Conservation (phyloP, 2,329 filamentous ascomycete species). For the Epichloe gansuensis region DNA sequence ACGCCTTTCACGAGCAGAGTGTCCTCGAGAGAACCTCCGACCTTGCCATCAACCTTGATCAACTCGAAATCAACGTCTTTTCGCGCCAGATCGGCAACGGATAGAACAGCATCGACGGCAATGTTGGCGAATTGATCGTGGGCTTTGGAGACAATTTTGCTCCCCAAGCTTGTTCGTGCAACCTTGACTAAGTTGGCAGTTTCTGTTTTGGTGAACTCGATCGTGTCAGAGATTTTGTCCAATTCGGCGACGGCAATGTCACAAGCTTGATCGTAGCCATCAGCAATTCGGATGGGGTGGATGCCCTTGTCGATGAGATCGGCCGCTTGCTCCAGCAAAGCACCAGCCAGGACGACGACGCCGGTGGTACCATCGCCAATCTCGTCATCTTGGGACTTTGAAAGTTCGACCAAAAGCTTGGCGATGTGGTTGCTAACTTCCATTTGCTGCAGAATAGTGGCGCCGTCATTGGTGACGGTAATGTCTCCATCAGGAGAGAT, state of each 20-base stretch:
- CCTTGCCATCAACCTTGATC: constrained; percentile 98
- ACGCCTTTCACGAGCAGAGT: constrained; percentile 92
- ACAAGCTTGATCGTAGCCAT: constrained; percentile 95
- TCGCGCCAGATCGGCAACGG: constrained; percentile 87
- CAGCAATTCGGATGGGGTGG: constrained; percentile 94
- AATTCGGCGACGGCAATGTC: constrained; percentile 90
- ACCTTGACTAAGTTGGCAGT: constrained; percentile 86
- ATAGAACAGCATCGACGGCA: constrained; percentile 90
- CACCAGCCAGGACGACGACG: constrained; percentile 89
- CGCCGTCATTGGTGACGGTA: constrained; percentile 97
- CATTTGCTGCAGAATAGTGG: constrained; percentile 96
- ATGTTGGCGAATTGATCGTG: constrained; percentile 98
- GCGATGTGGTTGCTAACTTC: constrained; percentile 98
- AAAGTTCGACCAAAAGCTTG: constrained; percentile 90
- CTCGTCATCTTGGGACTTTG: constrained; percentile 97
- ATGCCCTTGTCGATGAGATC: constrained; percentile 99
- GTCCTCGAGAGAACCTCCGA: constrained; percentile 87
- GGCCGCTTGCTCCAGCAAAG: constrained; percentile 88
- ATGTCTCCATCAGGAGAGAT: constrained; percentile 98
- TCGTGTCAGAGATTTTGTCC: constrained; percentile 83
- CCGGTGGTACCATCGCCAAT: constrained; percentile 97
- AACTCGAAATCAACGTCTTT: constrained; percentile 98
- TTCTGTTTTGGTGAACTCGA: constrained; percentile 69
- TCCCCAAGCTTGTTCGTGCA: constrained; percentile 87
- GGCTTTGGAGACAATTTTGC: constrained; percentile 98